Percentiles rank a stretch among this genome's conserved stretches.
These are phyloP conservation scores for Populus ilicifolia DNA, from an alignment of 345 rosid species.

Conservation along the genomic window DNA sequence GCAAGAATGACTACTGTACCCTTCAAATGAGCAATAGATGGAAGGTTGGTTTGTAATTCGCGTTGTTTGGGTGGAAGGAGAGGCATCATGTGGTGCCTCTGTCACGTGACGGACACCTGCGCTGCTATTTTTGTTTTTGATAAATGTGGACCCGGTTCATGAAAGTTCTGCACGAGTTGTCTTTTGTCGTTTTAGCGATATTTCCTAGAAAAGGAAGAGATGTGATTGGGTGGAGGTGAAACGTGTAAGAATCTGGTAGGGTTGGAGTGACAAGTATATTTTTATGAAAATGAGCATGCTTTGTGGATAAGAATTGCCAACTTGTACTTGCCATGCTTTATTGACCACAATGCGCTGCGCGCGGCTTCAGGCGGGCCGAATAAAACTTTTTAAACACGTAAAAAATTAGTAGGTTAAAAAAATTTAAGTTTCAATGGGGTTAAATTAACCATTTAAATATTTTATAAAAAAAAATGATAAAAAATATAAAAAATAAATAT, in stretches of 20 bases:
- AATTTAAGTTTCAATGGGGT: no score
- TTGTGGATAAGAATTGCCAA: constrained; percentile 36
- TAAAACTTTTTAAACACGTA: no score
- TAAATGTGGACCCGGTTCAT: constrained; percentile 23
- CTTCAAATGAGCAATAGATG: background rate
- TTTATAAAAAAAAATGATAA: no score
- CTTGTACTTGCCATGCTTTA: constrained; percentile 6
- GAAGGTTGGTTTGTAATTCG: background rate
- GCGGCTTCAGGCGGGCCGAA: no score
- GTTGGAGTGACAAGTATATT: background rate
- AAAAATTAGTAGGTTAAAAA: no score
- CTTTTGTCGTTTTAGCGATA: background rate
- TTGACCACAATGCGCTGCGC: background rate
- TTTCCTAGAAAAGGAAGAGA: constrained; percentile 1
- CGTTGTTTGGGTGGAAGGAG: background rate
- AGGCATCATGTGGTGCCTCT: constrained; percentile 2
- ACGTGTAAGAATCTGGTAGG: constrained; percentile 19
- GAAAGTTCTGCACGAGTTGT: constrained; percentile 21
- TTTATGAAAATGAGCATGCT: constrained; percentile 2
- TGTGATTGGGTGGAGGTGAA: constrained; percentile 3
- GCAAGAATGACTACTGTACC: background rate
- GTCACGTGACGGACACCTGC: constrained; percentile 30
- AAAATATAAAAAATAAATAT: no score
- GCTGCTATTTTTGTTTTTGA: background rate
- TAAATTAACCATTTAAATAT: no score